Conservation (phyloP, 2,329 filamentous ascomycete species). For the Paraphoma chrysanthemicola region DNA sequence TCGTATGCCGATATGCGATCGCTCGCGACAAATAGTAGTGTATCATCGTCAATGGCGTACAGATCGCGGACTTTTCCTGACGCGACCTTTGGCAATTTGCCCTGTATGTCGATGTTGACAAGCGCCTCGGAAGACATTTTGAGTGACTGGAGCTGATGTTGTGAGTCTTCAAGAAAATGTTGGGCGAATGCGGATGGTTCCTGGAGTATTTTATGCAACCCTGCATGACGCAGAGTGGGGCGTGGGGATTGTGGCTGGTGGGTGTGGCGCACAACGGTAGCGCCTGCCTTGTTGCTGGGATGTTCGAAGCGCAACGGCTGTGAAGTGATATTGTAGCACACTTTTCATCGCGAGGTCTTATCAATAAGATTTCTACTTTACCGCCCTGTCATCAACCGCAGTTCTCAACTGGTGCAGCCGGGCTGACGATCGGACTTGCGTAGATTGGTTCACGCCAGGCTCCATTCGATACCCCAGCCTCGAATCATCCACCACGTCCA, state of each 20-base stretch:
- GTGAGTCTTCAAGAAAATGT: slow-evolving; percentile 11
- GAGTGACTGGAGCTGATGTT: slow-evolving; percentile 5
- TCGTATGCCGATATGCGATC: slow-evolving; percentile 97
- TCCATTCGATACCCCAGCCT: slow-evolving; percentile 10
- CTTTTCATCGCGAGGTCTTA: too few species aligned
- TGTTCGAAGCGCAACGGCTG: too few species aligned
- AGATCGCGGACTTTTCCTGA: slow-evolving; percentile 82
- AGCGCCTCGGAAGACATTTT: slow-evolving; percentile 38
- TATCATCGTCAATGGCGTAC: slow-evolving; percentile 73
- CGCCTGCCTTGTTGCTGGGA: neutral
- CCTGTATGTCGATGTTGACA: slow-evolving; percentile 43
- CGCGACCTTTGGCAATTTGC: slow-evolving; percentile 56
- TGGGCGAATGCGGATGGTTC: neutral
- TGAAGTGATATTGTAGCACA: too few species aligned
- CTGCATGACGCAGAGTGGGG: slow-evolving; percentile 20
- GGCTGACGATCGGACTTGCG: neutral
- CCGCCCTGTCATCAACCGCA: too few species aligned
- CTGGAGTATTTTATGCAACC: slow-evolving; percentile 25
- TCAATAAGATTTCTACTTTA: too few species aligned
- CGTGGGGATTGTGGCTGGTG: slow-evolving; percentile 9
- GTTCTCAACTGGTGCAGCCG: neutral
- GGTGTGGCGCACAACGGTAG: neutral
- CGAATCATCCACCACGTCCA: slow-evolving; percentile 11
- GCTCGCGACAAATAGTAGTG: slow-evolving; percentile 81
- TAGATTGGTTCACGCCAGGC: slow-evolving; percentile 21